Conservation (phyloP, 371 early-diverging fungal genomes). For the Rhizopus microsporus region DNA sequence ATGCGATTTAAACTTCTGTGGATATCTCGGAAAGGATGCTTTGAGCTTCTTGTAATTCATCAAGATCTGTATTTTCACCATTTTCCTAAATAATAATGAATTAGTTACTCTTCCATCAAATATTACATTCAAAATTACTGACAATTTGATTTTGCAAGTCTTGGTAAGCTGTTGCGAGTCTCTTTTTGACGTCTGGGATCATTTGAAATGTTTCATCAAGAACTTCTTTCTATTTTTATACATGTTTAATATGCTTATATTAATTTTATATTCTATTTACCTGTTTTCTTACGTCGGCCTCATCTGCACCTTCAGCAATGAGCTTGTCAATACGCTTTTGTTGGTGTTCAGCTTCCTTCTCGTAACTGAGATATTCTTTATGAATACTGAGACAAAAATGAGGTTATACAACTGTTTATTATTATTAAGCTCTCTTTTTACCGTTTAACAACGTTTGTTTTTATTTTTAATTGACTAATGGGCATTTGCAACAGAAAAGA, state of each 20-base stretch:
- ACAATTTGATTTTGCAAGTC: constrained; percentile 55
- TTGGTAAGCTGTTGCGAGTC: constrained; percentile 61
- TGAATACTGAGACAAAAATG: constrained; percentile 40
- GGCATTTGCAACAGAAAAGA: constrained; percentile 35
- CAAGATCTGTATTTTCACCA: constrained; percentile 36
- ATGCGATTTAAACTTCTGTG: background rate
- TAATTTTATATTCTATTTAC: constrained; percentile 26
- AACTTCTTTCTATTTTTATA: constrained; percentile 65
- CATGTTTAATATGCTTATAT: background rate
- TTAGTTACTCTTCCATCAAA: background rate
- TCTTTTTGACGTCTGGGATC: constrained; percentile 72
- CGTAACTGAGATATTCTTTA: constrained; percentile 69
- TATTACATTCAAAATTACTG: constrained; percentile 6
- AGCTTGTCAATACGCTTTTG: constrained; percentile 69
- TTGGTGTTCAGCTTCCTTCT: constrained; percentile 62
- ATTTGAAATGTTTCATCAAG: constrained; percentile 73
- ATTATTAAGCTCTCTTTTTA: constrained; percentile 17
- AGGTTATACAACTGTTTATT: no score
- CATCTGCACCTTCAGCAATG: constrained; percentile 58
- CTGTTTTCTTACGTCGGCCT: constrained; percentile 73
- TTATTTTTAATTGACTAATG: constrained; percentile 64
- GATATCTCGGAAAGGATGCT: constrained; percentile 33
- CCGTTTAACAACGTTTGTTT: constrained; percentile 73
- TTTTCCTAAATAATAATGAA: constrained; percentile 30
- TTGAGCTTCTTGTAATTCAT: constrained; percentile 48